A percentile compares a stretch with the other conserved stretches of the same genome.
Conservation (phyloP, 2,329 filamentous ascomycete species). For the Pseudocercospora musae region DNA sequence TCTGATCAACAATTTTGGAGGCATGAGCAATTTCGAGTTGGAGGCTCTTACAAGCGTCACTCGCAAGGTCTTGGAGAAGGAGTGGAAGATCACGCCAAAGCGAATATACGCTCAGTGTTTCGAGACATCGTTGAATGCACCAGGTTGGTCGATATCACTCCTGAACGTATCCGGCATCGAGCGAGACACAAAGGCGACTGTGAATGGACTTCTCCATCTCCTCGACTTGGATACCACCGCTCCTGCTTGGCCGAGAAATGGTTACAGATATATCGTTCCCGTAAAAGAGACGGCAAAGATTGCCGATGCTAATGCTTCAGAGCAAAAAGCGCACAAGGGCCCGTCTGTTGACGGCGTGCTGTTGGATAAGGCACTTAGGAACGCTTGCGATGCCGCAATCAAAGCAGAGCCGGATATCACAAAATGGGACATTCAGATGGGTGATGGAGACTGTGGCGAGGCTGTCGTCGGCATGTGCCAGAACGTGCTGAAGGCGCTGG, state of each 20-base stretch:
- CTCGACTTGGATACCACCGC: slow-evolving; percentile 52
- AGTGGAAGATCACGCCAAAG: slow-evolving; percentile 49
- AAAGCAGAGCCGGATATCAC: slow-evolving; percentile 62
- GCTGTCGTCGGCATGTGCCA: slow-evolving; percentile 42
- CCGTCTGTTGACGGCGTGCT: slow-evolving; percentile 28
- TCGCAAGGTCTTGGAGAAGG: slow-evolving; percentile 40
- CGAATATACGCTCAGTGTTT: slow-evolving; percentile 50
- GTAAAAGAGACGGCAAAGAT: slow-evolving; percentile 25
- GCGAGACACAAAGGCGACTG: slow-evolving; percentile 38
- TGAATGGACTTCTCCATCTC: slow-evolving; percentile 45
- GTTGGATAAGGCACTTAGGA: slow-evolving; percentile 40
- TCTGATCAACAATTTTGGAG: slow-evolving; percentile 51
- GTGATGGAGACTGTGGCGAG: slow-evolving; percentile 65
- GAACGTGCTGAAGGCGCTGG: slow-evolving; percentile 33
- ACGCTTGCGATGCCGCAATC: slow-evolving; percentile 49
- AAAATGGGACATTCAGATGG: slow-evolving; percentile 61
- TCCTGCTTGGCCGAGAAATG: slow-evolving; percentile 51
- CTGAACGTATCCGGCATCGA: slow-evolving; percentile 51
- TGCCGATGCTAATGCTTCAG: slow-evolving; percentile 39
- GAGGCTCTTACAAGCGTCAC: slow-evolving; percentile 47
- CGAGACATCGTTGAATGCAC: slow-evolving; percentile 54
- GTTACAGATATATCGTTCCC: slow-evolving; percentile 33
- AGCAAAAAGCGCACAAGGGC: slow-evolving; percentile 21
- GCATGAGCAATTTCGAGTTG: slow-evolving; percentile 48
- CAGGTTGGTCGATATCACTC: slow-evolving; percentile 55